A percentile compares a stretch with the other conserved stretches of the same genome.
These are phyloP conservation scores for Puccinia hordei DNA, from an alignment of 1,284 basidiomycete genomes.

Conservation along the genomic window DNA sequence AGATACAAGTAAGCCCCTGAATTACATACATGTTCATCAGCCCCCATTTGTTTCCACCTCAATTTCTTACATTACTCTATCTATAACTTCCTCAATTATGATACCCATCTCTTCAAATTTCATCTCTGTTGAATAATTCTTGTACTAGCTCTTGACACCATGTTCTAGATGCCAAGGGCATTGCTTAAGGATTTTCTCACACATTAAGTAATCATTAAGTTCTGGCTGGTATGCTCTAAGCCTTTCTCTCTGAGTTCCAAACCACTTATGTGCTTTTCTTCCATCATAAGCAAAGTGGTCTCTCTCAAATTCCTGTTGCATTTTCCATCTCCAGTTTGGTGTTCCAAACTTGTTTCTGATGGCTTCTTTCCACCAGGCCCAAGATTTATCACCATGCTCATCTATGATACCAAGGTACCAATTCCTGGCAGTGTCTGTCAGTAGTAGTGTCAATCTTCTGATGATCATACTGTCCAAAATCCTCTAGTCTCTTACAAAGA, in stretches of 20 bases:
- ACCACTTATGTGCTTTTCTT: background rate
- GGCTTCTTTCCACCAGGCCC: too few species aligned
- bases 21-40: too few species aligned
- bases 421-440: background rate
- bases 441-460: background rate
- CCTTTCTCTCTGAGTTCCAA: background rate
- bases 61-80: background rate
- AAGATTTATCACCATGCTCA: background rate
- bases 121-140: background rate
- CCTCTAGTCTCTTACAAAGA: background rate
- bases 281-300: background rate
- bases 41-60: too few species aligned
- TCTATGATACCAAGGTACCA: background rate
- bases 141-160: background rate
- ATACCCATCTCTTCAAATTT: background rate
- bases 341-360: background rate
- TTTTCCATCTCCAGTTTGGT: background rate
- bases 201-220: background rate
- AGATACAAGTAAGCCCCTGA: too few species aligned
- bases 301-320: background rate
- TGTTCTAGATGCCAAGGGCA: background rate
- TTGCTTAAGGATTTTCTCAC: background rate
- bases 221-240: background rate
- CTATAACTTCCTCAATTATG: background rate
- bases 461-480: background rate